Percentiles rank a stretch among this genome's conserved stretches.
Evolutionary conservation across 2,329 filamentous ascomycete genomes (phyloP).

Genomic region (Venturia carpophila): DNA sequence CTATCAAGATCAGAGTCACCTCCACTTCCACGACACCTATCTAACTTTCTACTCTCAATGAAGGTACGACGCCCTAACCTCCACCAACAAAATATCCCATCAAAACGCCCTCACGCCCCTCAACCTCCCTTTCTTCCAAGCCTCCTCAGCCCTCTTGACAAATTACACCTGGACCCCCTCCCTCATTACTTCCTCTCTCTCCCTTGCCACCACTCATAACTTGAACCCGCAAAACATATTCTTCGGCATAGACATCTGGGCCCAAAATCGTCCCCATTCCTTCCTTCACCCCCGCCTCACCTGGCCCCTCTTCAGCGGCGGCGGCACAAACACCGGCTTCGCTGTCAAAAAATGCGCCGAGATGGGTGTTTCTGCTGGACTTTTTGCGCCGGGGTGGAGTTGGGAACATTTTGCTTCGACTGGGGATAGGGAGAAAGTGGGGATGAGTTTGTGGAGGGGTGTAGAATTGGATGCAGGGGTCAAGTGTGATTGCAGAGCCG

Average conservation of each 20-base stretch:
- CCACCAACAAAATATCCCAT: constrained; percentile 35
- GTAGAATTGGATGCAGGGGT: constrained; percentile 24
- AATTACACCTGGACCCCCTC: constrained; percentile 39
- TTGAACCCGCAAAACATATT: constrained; percentile 28
- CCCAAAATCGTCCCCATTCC: constrained; percentile 30
- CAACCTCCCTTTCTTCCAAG: constrained; percentile 34
- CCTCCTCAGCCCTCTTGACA: constrained; percentile 35
- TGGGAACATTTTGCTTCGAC: constrained; percentile 36
- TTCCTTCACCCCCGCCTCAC: constrained; percentile 29
- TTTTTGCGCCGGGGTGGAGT: constrained; percentile 42
- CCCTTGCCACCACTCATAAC: constrained; percentile 24
- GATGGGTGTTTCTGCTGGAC: constrained; percentile 31
- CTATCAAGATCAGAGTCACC: not conserved
- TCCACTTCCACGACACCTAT: no score
- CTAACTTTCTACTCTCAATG: not conserved
- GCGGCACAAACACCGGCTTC: constrained; percentile 36
- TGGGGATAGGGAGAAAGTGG: constrained; percentile 23
- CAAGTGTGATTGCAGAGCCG: constrained; percentile 29
- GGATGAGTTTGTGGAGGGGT: constrained; percentile 33
- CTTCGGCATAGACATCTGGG: constrained; percentile 41
- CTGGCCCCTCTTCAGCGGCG: constrained; percentile 32
- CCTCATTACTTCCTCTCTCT: constrained; percentile 24
- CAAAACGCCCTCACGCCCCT: constrained; percentile 37
- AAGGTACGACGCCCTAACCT: constrained; percentile 40
- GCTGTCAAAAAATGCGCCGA: constrained; percentile 33